phyloP scores from a whole-genome alignment of 768 basidiomycete species.

The Hypholoma fasciculare region DNA sequence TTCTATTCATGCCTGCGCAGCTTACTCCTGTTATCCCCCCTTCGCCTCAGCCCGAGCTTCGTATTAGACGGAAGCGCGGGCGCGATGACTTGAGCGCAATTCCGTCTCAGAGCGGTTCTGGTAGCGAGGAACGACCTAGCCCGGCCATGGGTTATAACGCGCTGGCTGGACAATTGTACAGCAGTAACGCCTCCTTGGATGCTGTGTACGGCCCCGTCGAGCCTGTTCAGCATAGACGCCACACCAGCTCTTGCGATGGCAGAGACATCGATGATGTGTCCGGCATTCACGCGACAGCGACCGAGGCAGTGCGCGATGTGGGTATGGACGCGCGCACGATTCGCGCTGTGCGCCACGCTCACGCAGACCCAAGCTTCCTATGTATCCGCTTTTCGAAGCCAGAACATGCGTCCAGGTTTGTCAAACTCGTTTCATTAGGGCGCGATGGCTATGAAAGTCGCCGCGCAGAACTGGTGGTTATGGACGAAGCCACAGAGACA shows the following conservation, averaged over 20 bases:
- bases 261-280: background rate
- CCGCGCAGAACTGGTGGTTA: background rate
- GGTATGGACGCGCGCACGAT: constrained; percentile 2
- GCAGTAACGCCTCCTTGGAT: background rate
- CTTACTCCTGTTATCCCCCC: background rate
- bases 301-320: constrained; percentile 8
- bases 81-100: background rate
- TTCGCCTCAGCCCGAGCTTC: background rate
- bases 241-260: background rate
- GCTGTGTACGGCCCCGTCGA: constrained; percentile 4
- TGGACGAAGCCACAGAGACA: background rate
- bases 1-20: background rate
- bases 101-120: background rate
- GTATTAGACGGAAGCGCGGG: background rate
- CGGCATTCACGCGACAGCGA: background rate
- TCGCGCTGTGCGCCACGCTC: background rate
- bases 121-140: background rate
- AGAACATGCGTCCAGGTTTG: constrained; percentile 8
- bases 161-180: background rate
- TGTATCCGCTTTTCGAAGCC: constrained; percentile 3
- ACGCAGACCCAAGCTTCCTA: background rate
- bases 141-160: background rate
- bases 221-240: background rate
- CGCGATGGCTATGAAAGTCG: constrained; percentile 1
- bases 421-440: constrained; percentile 5